Evolutionary conservation across 768 basidiomycete species (phyloP).

Genomic region (Pholiota microspora): DNA sequence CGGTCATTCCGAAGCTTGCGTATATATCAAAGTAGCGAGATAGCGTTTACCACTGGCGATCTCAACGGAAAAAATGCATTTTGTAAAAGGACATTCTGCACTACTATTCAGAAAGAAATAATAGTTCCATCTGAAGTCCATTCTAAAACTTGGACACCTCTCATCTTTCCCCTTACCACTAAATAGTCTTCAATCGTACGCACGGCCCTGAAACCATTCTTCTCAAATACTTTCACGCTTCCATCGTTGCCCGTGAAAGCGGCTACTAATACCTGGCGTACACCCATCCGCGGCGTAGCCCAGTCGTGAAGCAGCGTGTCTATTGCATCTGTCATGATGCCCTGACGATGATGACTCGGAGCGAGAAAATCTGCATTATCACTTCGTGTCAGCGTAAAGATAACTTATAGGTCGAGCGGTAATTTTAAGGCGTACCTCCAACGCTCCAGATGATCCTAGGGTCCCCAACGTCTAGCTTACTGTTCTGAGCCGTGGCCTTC

Average conservation of each 20-base stretch:
- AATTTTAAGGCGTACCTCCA: conserved; percentile 18
- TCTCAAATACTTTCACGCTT: conserved; percentile 62
- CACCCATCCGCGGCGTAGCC: conserved; percentile 63
- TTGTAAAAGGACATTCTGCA: neutral
- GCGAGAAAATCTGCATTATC: conserved; percentile 23
- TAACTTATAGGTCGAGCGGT: neutral
- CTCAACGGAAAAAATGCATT: neutral
- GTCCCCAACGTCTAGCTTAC: conserved; percentile 40
- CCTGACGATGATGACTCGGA: conserved; percentile 24
- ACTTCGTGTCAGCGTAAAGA: neutral
- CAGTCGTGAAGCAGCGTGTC: conserved; percentile 50
- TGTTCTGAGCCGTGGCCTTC: conserved; percentile 36
- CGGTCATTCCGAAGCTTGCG: no score
- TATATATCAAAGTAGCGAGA: no score
- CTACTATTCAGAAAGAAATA: no score
- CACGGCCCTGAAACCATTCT: conserved; percentile 54
- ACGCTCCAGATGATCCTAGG: conserved; percentile 42
- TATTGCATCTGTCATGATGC: conserved; percentile 65
- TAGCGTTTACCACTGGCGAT: no score
- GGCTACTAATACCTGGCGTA: conserved; percentile 38
- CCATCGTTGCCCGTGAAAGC: conserved; percentile 52
- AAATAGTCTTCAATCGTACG: conserved; percentile 38
- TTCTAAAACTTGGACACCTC: conserved; percentile 34
- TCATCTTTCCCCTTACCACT: conserved; percentile 33
- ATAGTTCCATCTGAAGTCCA: conserved; percentile 21